phyloP scores from a whole-genome alignment of 495 filamentous ascomycete species.

The Annulohypoxylon moriforme region DNA sequence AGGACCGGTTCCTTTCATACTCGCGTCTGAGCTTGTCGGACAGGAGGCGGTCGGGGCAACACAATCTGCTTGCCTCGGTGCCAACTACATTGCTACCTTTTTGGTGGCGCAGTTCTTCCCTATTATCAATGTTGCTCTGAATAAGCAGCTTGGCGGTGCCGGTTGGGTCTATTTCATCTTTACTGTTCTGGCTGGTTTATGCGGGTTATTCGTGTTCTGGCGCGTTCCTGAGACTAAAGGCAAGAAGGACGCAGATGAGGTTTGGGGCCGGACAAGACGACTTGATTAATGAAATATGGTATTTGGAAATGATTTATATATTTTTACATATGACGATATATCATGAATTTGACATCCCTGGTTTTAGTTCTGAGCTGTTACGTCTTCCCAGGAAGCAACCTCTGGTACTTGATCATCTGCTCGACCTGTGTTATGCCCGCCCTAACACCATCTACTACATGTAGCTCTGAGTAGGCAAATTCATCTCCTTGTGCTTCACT shows the following conservation, averaged over 20 bases:
- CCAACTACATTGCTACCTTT: conserved; percentile 93
- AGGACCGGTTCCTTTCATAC: conserved; percentile 93
- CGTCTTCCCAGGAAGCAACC: conserved; percentile 47
- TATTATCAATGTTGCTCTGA: conserved; percentile 77
- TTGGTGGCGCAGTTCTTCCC: conserved; percentile 94
- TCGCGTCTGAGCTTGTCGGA: conserved; percentile 88
- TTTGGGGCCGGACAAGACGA: conserved; percentile 79
- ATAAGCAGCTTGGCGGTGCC: conserved; percentile 66
- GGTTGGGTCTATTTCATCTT: conserved; percentile 93
- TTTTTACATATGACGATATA: conserved; percentile 1
- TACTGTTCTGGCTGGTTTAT: conserved; percentile 73
- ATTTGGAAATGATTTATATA: background rate
- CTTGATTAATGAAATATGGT: conserved; percentile 52
- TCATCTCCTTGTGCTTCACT: conserved; percentile 69
- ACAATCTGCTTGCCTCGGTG: conserved; percentile 83
- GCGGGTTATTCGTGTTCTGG: conserved; percentile 72
- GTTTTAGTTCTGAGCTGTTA: conserved; percentile 1
- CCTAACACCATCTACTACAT: conserved; percentile 86
- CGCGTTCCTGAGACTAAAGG: conserved; percentile 87
- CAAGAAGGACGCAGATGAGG: conserved; percentile 82
- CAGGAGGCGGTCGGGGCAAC: conserved; percentile 89
- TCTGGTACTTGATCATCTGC: conserved; percentile 59
- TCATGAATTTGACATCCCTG: conserved; percentile 19
- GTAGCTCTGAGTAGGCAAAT: conserved; percentile 66
- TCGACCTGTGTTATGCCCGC: conserved; percentile 79